Percentiles rank a stretch among this genome's conserved stretches.
These are phyloP conservation scores for Rhynchosporium agropyri DNA, from an alignment of 2,329 filamentous ascomycete species.

Conservation along the genomic window DNA sequence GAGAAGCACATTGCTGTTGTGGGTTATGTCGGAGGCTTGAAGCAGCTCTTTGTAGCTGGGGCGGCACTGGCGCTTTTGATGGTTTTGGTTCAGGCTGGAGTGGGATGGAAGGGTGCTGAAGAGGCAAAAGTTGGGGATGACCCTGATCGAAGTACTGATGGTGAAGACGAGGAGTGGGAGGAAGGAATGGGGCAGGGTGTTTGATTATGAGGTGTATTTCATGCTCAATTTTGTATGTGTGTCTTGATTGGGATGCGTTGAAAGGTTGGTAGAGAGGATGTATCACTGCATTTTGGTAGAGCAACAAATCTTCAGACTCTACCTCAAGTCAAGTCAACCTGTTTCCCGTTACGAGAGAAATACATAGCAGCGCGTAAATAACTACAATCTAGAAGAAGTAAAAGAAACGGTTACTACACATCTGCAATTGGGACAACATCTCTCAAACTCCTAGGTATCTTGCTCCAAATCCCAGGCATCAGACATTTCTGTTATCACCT, in stretches of 20 bases:
- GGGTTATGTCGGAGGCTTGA: slow-evolving; percentile 57
- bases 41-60: slow-evolving; percentile 54
- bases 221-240: not conserved
- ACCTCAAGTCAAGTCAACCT: too few relatives aligned
- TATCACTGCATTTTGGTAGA: not conserved
- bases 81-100: slow-evolving; percentile 57
- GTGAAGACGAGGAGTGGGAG: slow-evolving; percentile 34
- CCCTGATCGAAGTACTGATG: slow-evolving; percentile 13
- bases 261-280: not conserved
- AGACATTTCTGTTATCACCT: too few relatives aligned
- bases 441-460: too few relatives aligned
- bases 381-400: too few relatives aligned
- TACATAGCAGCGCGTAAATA: too few relatives aligned
- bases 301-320: too few relatives aligned
- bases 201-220: slow-evolving; percentile 10
- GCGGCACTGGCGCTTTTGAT: slow-evolving; percentile 52
- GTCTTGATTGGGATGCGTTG: not conserved
- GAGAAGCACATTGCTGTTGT: slow-evolving; percentile 54
- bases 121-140: slow-evolving; percentile 24
- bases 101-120: slow-evolving; percentile 53
- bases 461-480: too few relatives aligned
- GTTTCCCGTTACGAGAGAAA: too few relatives aligned
- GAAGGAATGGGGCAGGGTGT: slow-evolving; percentile 31
- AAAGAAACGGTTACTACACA: too few relatives aligned
- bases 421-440: too few relatives aligned